Base-by-base conservation (phyloP, 257 asterid species). In the Handroanthus guayacan region DNA sequence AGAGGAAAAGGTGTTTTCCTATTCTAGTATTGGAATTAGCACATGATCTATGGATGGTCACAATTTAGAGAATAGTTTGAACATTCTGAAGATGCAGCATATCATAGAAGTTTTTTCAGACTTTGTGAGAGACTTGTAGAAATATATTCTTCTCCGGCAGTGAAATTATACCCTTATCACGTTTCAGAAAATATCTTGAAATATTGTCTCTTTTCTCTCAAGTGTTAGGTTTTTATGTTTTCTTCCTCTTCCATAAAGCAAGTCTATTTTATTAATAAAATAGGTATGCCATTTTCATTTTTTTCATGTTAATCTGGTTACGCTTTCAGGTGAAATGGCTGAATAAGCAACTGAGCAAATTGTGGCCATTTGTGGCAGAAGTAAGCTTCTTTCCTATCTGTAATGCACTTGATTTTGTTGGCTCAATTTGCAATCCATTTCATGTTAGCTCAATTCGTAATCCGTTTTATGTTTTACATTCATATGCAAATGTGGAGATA, bases 341-440 rank as follows among this genome's bases (percentile, higher is more conserved):
- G 77, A 95, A 95, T 88, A 91, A 86, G 81, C 98, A 93, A 50
- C 86, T 95, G 81, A 78, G 86, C 76, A 95, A 95, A 78, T 79
- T 95, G 76, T 95, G 99, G 99, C 99, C 99, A 65, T 95, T 78
- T 81, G 86, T 95, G 57, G 99, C 99, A 58, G 99, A 93, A 86
- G 99, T 95, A 91, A 89, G 97, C 70, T 81, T 81, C 79, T 54
- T 20, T 25, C 62, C 25, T 51, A 74, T 10, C 34, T 72, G 67
- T 68, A 62, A 37, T 55, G 17, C 45, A 20, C 44, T 55, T 9
- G 16, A n/a, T 47, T 25, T 25, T 41, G 8, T 41, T 41, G 8
- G 5, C 1, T 39, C 31, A 25, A 25, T 41, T 41, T 41, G 45
- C 4, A 41, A 41, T 41, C 8, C 7, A 5, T 8, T 41, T 41